These are phyloP conservation scores for Penicillium roqueforti DNA, from an alignment of 495 filamentous ascomycete genomes.

Conservation along the genomic window DNA sequence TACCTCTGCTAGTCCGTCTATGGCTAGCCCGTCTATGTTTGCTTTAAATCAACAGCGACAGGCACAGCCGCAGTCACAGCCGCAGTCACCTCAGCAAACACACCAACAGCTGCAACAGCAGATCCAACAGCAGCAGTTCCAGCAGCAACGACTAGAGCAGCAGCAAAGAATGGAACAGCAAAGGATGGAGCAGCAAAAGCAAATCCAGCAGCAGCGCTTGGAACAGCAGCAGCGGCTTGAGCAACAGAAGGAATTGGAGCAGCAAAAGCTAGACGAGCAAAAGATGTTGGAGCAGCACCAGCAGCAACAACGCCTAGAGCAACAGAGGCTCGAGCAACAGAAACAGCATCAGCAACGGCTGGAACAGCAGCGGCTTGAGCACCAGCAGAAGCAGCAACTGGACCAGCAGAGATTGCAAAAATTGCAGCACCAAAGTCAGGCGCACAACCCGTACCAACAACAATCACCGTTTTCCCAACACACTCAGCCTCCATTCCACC, in stretches of 20 bases:
- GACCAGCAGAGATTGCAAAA: slow-evolving; percentile 26
- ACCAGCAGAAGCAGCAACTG: slow-evolving; percentile 21
- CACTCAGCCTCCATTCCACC: slow-evolving; percentile 20
- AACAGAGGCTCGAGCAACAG: slow-evolving; percentile 12
- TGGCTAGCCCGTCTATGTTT: slow-evolving; percentile 29
- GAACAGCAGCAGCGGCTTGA: slow-evolving; percentile 16
- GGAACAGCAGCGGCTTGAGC: slow-evolving; percentile 18
- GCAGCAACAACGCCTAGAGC: slow-evolving; percentile 11
- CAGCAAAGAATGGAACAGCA: slow-evolving; percentile 24
- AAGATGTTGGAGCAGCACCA: slow-evolving; percentile 22
- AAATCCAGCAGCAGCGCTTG: slow-evolving; percentile 7
- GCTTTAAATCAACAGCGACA: slow-evolving; percentile 29
- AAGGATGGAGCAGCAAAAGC: slow-evolving; percentile 6
- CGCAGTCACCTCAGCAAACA: slow-evolving; percentile 31
- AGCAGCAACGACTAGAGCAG: slow-evolving; percentile 21
- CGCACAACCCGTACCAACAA: slow-evolving; percentile 19
- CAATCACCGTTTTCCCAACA: slow-evolving; percentile 14
- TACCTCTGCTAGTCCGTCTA: slow-evolving; percentile 23
- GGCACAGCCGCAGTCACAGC: slow-evolving; percentile 26
- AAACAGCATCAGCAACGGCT: slow-evolving; percentile 11
- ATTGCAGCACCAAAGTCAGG: slow-evolving; percentile 25
- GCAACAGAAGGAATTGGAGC: slow-evolving; percentile 17
- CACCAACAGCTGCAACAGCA: slow-evolving; percentile 31
- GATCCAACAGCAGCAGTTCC: slow-evolving; percentile 23
- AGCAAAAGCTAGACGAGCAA: slow-evolving; percentile 18